Base-by-base conservation (phyloP, 345 rosid species). In the Citrus glauca region DNA sequence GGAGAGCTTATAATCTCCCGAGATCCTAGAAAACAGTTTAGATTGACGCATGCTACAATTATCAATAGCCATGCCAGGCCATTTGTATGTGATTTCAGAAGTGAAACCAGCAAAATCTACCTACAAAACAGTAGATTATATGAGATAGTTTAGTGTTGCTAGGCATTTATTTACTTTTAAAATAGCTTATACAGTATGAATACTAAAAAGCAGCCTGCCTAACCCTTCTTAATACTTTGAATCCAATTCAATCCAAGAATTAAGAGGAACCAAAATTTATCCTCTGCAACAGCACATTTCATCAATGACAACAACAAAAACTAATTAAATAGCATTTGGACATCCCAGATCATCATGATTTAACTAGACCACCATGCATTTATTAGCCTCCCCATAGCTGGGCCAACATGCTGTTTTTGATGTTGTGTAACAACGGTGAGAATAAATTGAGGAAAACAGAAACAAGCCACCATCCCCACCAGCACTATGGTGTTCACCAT, bases 1-100 rank as follows among this genome's bases (percentile, higher is more conserved):
- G 73, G 91, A 82, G 38, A 90, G 84, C 66, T 83, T 86, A 77
- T 88, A 86, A 76, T 92, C 95, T 72, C 86, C 87, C 2, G 78
- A 68, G 79, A 86, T 77, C 78, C 88, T 86, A 53, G 94, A 89
- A 70, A 60, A 72, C 40, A 85, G 86, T 71, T 74, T 88, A 45
- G 86, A 73, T 9, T 75, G 85, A 73, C 66, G 85, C 42, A 57
- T 55, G 72, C 69, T 81, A 77, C 69, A 73, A 53, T 74, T 67
- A 57, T 81, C 82, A n/a, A 89, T 56, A 0, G 73, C 66, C 22
- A 87, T 16, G 33, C 83, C 74, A 6, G 86, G 85, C 81, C 77
- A 82, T 77, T 82, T 92, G 25, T 83, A 74, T 9, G 75, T 48
- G 10, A 55, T 85, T 9, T 72, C 72, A 40, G 72, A 67, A 79